phyloP scores from a whole-genome alignment of 192 early-diverging fungal genomes.

The Gamsiella multidivaricata region DNA sequence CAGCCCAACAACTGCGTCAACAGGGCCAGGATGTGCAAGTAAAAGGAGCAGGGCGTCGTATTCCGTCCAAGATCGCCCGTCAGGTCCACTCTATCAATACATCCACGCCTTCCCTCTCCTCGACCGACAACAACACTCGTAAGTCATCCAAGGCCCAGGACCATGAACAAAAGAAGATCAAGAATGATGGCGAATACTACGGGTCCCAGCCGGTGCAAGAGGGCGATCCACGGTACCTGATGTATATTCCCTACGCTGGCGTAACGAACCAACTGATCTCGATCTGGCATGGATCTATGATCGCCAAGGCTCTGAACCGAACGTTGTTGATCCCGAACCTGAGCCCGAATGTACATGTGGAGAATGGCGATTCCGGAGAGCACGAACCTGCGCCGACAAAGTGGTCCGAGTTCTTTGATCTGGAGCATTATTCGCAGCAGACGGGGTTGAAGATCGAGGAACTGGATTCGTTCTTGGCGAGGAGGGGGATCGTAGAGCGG shows the following conservation, averaged over 20 bases:
- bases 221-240: conserved; percentile 21
- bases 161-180: neutral
- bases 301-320: conserved; percentile 46
- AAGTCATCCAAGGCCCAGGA: neutral
- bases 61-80: conserved; percentile 9
- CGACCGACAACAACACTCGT: neutral
- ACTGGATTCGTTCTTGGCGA: conserved; percentile 28
- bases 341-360: conserved; percentile 45
- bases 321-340: conserved; percentile 43
- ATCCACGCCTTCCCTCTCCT: neutral
- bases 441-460: conserved; percentile 28
- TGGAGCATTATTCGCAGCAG: conserved; percentile 16
- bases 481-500: conserved; percentile 27
- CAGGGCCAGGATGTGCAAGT: too few species aligned
- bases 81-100: neutral
- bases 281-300: conserved; percentile 49
- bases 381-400: conserved; percentile 21
- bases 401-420: conserved; percentile 47
- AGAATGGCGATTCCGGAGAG: neutral
- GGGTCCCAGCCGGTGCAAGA: neutral
- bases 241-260: conserved; percentile 50
- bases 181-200: neutral
- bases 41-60: too few species aligned
- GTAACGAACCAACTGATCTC: conserved; percentile 47
- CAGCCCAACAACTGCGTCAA: neutral